Conservation (phyloP, 805 yeast species). For the Kazachstania taianensis region DNA sequence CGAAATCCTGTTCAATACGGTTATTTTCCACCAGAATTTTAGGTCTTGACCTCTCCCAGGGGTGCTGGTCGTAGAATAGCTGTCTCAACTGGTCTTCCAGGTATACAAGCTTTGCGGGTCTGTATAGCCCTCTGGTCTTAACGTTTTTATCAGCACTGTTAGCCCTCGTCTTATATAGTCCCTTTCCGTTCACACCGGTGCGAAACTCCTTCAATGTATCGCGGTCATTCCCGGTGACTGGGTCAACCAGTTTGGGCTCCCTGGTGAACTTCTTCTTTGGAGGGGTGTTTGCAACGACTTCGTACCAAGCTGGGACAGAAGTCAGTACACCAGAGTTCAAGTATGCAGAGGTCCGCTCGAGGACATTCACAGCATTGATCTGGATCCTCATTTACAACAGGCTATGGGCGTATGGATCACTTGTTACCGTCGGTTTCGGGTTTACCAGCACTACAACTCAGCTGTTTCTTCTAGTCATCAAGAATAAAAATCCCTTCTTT, state of each 20-base stretch:
- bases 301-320: constrained; percentile 80
- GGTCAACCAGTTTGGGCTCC: constrained; percentile 22
- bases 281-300: constrained; percentile 73
- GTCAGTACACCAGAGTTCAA: constrained; percentile 59
- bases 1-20: constrained; percentile 46
- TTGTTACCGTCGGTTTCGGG: too few relatives aligned
- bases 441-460: too few relatives aligned
- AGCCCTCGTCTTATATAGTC: constrained; percentile 30
- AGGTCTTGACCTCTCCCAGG: constrained; percentile 95
- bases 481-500: too few relatives aligned
- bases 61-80: constrained; percentile 84
- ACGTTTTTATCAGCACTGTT: constrained; percentile 14
- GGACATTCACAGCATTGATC: constrained; percentile 62
- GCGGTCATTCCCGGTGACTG: constrained; percentile 8
- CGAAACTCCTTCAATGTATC: constrained; percentile 11
- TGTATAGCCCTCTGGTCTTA: constrained; percentile 15
- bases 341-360: constrained; percentile 72
- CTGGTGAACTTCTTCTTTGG: constrained; percentile 52
- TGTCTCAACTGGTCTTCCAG: constrained; percentile 70
- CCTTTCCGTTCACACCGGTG: constrained; percentile 9
- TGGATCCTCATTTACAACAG: constrained; percentile 80
- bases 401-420: too few relatives aligned
- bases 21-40: constrained; percentile 69
- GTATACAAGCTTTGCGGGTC: constrained; percentile 25
- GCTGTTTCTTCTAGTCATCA: too few relatives aligned